Evolutionary conservation across 1,284 basidiomycete species (phyloP).

Genomic region (Mycosarcoma maydis): DNA sequence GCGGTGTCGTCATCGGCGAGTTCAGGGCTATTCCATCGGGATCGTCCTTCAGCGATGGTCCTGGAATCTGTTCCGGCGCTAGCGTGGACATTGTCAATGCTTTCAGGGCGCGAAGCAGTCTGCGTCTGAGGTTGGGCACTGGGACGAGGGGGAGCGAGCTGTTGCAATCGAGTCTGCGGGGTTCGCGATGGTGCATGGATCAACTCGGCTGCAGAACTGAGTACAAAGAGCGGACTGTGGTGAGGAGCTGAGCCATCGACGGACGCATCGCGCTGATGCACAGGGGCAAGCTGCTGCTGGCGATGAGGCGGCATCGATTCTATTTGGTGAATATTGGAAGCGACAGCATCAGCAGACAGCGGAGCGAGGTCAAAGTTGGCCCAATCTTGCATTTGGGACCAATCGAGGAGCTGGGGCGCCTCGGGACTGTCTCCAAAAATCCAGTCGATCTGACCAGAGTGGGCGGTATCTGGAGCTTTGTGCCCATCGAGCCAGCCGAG

Average conservation of each 20-base stretch:
- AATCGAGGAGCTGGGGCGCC: constrained; percentile 11
- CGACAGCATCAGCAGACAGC: not conserved
- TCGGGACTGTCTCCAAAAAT: constrained; percentile 21
- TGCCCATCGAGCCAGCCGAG: constrained; percentile 21
- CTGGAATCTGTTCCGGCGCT: not conserved
- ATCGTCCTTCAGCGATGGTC: constrained; percentile 2
- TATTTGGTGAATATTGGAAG: not conserved
- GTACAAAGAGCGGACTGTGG: constrained; percentile 13
- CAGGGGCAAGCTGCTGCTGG: not conserved
- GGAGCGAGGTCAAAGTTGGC: constrained; percentile 3
- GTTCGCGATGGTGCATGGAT: constrained; percentile 1
- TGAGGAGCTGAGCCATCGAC: not conserved
- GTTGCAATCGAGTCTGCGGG: not conserved
- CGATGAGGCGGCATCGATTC: not conserved
- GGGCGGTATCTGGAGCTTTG: not conserved
- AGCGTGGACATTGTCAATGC: not conserved
- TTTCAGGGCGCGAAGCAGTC: not conserved
- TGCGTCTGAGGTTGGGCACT: not conserved
- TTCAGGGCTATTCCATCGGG: constrained; percentile 25
- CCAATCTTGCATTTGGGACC: constrained; percentile 16
- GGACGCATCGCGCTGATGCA: constrained; percentile 2
- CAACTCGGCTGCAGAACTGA: constrained; percentile 22
- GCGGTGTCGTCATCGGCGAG: constrained; percentile 8
- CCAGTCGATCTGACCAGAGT: constrained; percentile 11
- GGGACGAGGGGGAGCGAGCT: not conserved